Evolutionary conservation across 257 asterid species (phyloP), one percentile per base, ranked within the genome.

Genomic region (Prunella vulgaris): DNA sequence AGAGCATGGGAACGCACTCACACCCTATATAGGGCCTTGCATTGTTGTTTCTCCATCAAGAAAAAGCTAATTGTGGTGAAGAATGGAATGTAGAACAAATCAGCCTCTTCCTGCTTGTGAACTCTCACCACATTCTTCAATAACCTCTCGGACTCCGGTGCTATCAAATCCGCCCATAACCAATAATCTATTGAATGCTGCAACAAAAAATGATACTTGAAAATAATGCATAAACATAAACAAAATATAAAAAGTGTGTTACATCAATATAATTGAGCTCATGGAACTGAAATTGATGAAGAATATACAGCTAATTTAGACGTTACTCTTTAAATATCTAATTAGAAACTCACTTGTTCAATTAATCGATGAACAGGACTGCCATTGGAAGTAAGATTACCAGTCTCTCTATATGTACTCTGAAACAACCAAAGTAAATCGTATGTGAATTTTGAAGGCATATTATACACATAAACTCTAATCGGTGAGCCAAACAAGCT

Each of bases 1-100:
- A 25, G 46, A 75, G 63, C 44, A 71, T 44, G 83, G 95, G 69
- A 83, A 78, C 72, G 75, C 97, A 94, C 99, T 94, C 99, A 94
- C 99, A 94, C 99, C 99, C 97, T 89, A 86, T 94, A 91, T 77
- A 91, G 97, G 69, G 96, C 91, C 84, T 89, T 94, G 97, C 97
- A 91, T 38, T 91, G 85, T 72, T 85, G 97, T 22, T 85, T 87
- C 87, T 91, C 97, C 86, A 91, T 33, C 87, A 94, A 84, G 87
- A 94, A 94, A 83, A 77, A 91, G 87, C 97, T 87, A 64, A 91
- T 91, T 38, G 97, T 89, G 2, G 95, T 94, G 87, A 93, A 93
- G 70, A 88, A 85, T 46, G 97, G 97, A 73, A 93, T 86, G 86
- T 94, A 94, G 88, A 89, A 94, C 74, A 94, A 86, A 71, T 91